phyloP scores from a whole-genome alignment of 352 stramenopile genomes.

The Pythium periplocum region DNA sequence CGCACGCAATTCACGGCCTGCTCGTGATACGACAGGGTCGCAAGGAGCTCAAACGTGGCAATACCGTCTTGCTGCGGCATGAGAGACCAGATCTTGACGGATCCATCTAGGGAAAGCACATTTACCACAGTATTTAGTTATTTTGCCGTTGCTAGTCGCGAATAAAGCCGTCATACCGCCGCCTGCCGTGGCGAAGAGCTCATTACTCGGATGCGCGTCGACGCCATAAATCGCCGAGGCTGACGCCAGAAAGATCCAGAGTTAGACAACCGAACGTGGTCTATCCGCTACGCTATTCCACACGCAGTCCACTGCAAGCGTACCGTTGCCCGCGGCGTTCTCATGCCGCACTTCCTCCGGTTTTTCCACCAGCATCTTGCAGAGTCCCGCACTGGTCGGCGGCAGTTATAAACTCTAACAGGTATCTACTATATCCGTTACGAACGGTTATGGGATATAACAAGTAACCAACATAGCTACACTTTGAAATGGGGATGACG shows the following conservation, averaged over 20 bases:
- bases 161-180: slow-evolving; percentile 28
- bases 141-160: too few species aligned
- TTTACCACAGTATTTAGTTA: too few species aligned
- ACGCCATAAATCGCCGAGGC: slow-evolving; percentile 81
- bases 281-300: background rate
- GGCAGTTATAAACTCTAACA: slow-evolving; percentile 15
- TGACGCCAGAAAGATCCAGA: slow-evolving; percentile 11
- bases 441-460: background rate
- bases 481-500: too few species aligned
- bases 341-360: slow-evolving; percentile 70
- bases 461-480: background rate
- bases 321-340: slow-evolving; percentile 61
- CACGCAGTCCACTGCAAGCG: slow-evolving; percentile 1
- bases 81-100: slow-evolving; percentile 83
- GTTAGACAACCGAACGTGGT: background rate
- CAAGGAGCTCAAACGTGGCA: slow-evolving; percentile 73
- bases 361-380: slow-evolving; percentile 79
- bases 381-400: background rate
- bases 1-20: slow-evolving; percentile 85
- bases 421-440: slow-evolving; percentile 3
- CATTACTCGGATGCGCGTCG: slow-evolving; percentile 69
- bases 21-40: slow-evolving; percentile 76
- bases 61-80: slow-evolving; percentile 30
- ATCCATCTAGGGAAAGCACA: slow-evolving; percentile 39
- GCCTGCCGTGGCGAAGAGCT: slow-evolving; percentile 71